Evolutionary conservation across 75 land plant genomes (phyloP).

Genomic region (Cunninghamia lanceolata): DNA sequence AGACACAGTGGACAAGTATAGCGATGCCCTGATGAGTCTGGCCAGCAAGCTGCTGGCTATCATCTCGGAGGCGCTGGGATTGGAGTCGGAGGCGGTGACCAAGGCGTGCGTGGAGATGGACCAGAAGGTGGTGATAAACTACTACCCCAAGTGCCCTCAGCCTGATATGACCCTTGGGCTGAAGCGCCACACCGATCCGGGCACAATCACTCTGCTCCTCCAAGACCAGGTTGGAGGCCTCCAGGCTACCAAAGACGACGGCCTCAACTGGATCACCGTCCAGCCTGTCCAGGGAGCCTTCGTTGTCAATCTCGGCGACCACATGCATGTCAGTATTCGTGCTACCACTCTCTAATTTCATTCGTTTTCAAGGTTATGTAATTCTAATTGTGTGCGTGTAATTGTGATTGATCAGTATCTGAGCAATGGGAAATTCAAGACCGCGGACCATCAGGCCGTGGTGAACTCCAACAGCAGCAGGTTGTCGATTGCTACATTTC

Average conservation of each 20-base stretch:
- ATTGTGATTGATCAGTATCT: slow-evolving; percentile 17
- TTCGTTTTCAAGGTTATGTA: background rate
- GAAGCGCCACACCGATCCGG: slow-evolving; percentile 65
- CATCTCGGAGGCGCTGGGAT: slow-evolving; percentile 20
- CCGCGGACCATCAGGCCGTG: slow-evolving; percentile 44
- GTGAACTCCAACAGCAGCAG: slow-evolving; percentile 35
- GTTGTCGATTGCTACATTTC: slow-evolving; percentile 65
- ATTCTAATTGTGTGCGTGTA: too few relatives aligned
- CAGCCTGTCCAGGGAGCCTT: slow-evolving; percentile 65
- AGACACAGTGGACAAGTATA: slow-evolving; percentile 1
- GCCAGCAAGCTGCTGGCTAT: slow-evolving; percentile 15
- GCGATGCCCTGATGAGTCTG: slow-evolving; percentile 10
- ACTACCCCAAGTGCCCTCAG: slow-evolving; percentile 63
- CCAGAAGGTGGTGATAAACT: slow-evolving; percentile 67
- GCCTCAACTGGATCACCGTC: slow-evolving; percentile 58
- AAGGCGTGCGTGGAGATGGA: slow-evolving; percentile 41
- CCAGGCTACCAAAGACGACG: slow-evolving; percentile 63
- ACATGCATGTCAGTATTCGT: slow-evolving; percentile 53
- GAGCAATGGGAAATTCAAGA: slow-evolving; percentile 57
- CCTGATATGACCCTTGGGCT: slow-evolving; percentile 74
- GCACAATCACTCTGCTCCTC: slow-evolving; percentile 58
- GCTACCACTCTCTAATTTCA: background rate
- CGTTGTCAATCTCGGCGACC: slow-evolving; percentile 78
- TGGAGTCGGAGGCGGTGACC: background rate
- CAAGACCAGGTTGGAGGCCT: slow-evolving; percentile 76